Base-by-base conservation (phyloP, 2,329 filamentous ascomycete genomes). In the Aspergillus costaricaensis region DNA sequence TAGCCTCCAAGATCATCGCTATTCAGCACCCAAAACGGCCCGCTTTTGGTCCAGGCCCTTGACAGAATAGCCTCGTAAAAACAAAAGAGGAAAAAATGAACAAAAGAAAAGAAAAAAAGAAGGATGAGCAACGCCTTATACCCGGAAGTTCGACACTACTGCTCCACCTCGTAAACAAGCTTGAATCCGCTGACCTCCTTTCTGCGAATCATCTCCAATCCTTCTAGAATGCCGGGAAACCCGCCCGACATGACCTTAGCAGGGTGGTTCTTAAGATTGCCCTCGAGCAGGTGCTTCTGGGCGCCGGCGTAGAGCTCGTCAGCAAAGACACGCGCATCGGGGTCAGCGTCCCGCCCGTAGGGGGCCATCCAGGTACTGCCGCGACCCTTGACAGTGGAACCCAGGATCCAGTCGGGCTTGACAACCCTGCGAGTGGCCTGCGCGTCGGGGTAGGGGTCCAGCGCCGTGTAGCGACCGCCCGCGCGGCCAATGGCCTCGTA, bases 401-500 rank as follows among this genome's bases (percentile, higher is more conserved):
- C n/a, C 2, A 55, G 15, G 5, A 62, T 21, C 60, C 56, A 62
- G 9, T 53, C 44, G n/a, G 60, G 50, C 39, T 53, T 30, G 12
- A 62, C 47, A 17, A 32, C 56, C 8, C 25, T 50, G 4, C 60
- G 56, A 2, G 38, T 55, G 30, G 55, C 41, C 2, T 14, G 15
- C 14, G 7, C n/a, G 6, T 47, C 6, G 8, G 61, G 58, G 32
- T 52, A 61, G 25, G 58, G 58, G 41, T 65, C 59, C 21, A 63
- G 57, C 70, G 3, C 59, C 70, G 5, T 23, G 25, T 56, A 70
- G 70, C 54, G 69, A 65, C 10, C 61, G 70, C 69, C 74, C 41
- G 51, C 64, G 17, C 68, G 65, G 2, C 76, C 75, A 5, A 79
- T 70, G 1, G 73, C 68, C 15, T 55, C 68, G 59, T 76, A 78